These are phyloP conservation scores for Paxillus involutus DNA, from an alignment of 768 basidiomycete genomes.

Conservation along the genomic window DNA sequence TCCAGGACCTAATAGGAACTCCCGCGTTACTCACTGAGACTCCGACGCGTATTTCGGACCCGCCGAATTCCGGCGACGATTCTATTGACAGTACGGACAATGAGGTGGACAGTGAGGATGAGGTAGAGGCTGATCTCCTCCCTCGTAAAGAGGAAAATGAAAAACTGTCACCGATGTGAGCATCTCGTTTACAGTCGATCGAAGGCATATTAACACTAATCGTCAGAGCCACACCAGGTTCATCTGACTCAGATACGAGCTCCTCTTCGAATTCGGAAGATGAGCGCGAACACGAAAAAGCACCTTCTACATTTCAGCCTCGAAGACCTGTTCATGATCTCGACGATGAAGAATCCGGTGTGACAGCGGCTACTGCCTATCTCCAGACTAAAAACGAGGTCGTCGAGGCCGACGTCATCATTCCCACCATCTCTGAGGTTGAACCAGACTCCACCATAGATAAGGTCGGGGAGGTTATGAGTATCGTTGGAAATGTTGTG, in stretches of 20 bases:
- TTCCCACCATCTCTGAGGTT: constrained; percentile 67
- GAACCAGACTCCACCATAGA: constrained; percentile 66
- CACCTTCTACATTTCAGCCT: constrained; percentile 2
- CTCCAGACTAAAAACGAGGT: constrained; percentile 74
- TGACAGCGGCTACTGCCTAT: constrained; percentile 40
- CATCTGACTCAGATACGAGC: constrained; percentile 28
- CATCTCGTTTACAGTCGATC: background rate
- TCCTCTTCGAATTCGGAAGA: constrained; percentile 22
- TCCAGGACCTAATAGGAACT: constrained; percentile 60
- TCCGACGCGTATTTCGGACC: background rate
- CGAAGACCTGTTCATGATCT: constrained; percentile 23
- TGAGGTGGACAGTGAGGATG: constrained; percentile 65
- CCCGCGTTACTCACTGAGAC: constrained; percentile 2
- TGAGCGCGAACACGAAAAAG: constrained; percentile 14
- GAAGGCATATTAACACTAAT: constrained; percentile 17
- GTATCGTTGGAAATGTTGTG: constrained; percentile 67
- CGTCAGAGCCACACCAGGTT: constrained; percentile 28
- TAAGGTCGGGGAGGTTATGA: constrained; percentile 76
- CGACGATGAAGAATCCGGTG: constrained; percentile 55
- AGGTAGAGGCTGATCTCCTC: constrained; percentile 66
- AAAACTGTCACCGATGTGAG: constrained; percentile 23
- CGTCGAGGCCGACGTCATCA: constrained; percentile 50
- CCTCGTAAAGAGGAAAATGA: constrained; percentile 39
- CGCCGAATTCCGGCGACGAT: constrained; percentile 37
- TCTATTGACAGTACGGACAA: constrained; percentile 52